A percentile compares a stretch with the other conserved stretches of the same genome.
Evolutionary conservation across 495 filamentous ascomycete species (phyloP).

Genomic region (Halenospora varia): DNA sequence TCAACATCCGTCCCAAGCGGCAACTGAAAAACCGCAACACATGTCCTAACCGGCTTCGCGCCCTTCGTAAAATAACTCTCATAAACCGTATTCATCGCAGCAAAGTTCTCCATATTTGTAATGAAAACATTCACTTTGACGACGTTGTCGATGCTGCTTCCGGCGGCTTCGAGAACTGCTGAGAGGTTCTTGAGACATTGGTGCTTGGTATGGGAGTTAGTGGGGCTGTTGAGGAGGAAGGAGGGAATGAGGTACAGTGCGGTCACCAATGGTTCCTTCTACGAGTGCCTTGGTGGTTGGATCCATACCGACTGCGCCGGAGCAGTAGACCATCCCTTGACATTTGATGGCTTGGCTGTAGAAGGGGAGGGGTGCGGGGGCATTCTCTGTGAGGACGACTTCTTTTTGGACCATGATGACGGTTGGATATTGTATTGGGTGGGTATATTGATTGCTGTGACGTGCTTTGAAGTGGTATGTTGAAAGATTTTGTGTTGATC

Average conservation of each 20-base stretch:
- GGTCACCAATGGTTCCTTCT: slow-evolving; percentile 49
- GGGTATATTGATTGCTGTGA: not conserved
- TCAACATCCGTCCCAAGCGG: slow-evolving; percentile 66
- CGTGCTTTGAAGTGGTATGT: not conserved
- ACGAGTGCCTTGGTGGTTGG: slow-evolving; percentile 44
- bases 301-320: slow-evolving; percentile 48
- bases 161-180: slow-evolving; percentile 24
- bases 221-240: slow-evolving; percentile 19
- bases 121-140: slow-evolving; percentile 68
- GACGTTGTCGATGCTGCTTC: slow-evolving; percentile 54
- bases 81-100: slow-evolving; percentile 58
- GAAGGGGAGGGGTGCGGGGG: slow-evolving; percentile 50
- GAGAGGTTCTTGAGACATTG: slow-evolving; percentile 56
- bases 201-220: slow-evolving; percentile 19
- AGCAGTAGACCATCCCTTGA: slow-evolving; percentile 57
- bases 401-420: slow-evolving; percentile 24
- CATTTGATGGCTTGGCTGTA: slow-evolving; percentile 54
- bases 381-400: slow-evolving; percentile 45
- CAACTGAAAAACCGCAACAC: slow-evolving; percentile 63
- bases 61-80: slow-evolving; percentile 51
- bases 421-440: not conserved
- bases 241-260: slow-evolving; percentile 41
- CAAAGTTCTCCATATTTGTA: slow-evolving; percentile 62
- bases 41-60: slow-evolving; percentile 58
- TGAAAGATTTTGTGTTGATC: too few species aligned